A percentile compares a stretch with the other conserved stretches of the same genome.
phyloP scores from a whole-genome alignment of 2,329 filamentous ascomycete species.

The Scedosporium aurantiacum region DNA sequence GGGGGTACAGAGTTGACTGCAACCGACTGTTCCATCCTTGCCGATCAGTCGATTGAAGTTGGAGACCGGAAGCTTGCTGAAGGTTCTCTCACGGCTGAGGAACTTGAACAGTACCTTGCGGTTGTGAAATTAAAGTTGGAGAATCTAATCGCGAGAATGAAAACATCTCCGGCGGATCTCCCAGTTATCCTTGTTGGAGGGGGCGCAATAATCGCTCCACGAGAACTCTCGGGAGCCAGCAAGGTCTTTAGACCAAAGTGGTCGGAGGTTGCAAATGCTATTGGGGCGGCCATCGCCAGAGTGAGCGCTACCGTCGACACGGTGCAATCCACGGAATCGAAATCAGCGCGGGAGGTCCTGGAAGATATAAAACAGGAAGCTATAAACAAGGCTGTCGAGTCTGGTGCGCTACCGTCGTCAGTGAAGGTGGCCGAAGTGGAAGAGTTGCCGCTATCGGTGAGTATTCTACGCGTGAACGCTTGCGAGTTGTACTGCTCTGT shows the following conservation, averaged over 20 bases:
- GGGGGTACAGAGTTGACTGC: constrained; percentile 45
- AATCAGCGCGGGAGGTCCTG: constrained; percentile 26
- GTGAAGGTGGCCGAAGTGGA: constrained; percentile 41
- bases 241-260: constrained; percentile 44
- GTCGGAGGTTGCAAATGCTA: constrained; percentile 52
- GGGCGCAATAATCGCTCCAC: constrained; percentile 47
- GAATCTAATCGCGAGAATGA: constrained; percentile 48
- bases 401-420: constrained; percentile 30
- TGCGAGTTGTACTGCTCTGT: no score
- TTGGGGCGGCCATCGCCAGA: constrained; percentile 51
- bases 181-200: constrained; percentile 53
- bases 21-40: constrained; percentile 34
- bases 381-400: constrained; percentile 8
- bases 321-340: constrained; percentile 34
- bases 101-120: constrained; percentile 25
- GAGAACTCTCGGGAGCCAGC: constrained; percentile 43
- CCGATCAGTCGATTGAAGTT: background rate
- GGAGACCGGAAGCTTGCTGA: constrained; percentile 20
- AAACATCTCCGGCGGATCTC: constrained; percentile 47
- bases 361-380: constrained; percentile 29
- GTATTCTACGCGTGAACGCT: background rate
- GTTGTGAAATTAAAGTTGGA: constrained; percentile 40
- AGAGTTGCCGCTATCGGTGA: constrained; percentile 32
- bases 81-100: constrained; percentile 15
- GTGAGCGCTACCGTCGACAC: constrained; percentile 44